Conservation (phyloP, 2,329 filamentous ascomycete species). For the Esteya vermicola region DNA sequence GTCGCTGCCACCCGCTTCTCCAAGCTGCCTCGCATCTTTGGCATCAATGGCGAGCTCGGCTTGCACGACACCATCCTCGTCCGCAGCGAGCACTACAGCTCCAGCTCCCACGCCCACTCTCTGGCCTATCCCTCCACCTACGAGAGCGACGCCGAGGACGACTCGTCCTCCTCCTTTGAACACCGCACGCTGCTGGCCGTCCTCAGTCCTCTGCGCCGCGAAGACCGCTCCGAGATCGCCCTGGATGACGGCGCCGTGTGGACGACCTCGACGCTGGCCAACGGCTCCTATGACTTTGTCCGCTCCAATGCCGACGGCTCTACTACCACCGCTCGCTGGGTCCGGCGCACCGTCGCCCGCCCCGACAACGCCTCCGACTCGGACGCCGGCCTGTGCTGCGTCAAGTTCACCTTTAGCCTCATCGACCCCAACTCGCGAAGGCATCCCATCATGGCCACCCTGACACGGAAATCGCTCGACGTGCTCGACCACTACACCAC, state of each 20-base stretch:
- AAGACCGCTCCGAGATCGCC: conserved; percentile 49
- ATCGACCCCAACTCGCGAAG: conserved; percentile 54
- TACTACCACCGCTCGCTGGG: conserved; percentile 54
- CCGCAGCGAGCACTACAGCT: conserved; percentile 51
- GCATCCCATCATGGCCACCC: conserved; percentile 60
- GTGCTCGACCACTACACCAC: conserved; percentile 55
- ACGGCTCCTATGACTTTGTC: conserved; percentile 53
- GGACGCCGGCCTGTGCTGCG: too few species aligned
- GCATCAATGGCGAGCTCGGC: conserved; percentile 46
- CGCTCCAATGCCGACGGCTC: conserved; percentile 42
- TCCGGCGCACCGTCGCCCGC: conserved; percentile 27
- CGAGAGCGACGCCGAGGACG: conserved; percentile 30
- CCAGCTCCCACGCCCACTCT: conserved; percentile 16
- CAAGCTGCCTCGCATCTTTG: conserved; percentile 49
- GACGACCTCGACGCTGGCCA: conserved; percentile 35
- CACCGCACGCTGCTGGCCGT: conserved; percentile 47
- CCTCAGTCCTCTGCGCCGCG: conserved; percentile 45
- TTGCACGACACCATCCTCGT: conserved; percentile 58
- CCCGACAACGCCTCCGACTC: conserved; percentile 6
- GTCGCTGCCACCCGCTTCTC: conserved; percentile 44
- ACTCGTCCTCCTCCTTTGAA: conserved; percentile 22
- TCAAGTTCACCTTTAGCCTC: conserved; percentile 63
- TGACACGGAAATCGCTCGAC: conserved; percentile 50
- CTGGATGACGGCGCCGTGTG: conserved; percentile 49
- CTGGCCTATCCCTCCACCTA: too few species aligned